phyloP scores from a whole-genome alignment of 2,329 filamentous ascomycete genomes.

The Sodiomyces alkalinus region DNA sequence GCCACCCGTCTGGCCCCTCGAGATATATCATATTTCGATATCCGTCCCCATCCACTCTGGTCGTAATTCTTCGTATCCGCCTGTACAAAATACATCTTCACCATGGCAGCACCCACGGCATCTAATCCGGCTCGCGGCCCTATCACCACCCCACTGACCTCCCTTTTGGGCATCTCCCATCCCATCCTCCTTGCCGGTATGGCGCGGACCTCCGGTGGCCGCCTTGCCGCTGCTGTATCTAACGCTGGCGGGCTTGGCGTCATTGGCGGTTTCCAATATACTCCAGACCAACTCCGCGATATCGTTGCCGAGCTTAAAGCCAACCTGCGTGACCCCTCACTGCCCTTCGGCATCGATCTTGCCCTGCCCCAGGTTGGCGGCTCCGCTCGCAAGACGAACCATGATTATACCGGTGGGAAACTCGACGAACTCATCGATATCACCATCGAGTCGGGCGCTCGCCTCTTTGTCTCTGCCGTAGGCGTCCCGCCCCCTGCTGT shows the following conservation, averaged over 20 bases:
- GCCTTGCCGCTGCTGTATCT: conserved; percentile 71
- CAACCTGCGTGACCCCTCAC: conserved; percentile 45
- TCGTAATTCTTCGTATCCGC: too few species aligned
- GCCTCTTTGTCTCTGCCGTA: conserved; percentile 75
- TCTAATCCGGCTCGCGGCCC: conserved; percentile 29
- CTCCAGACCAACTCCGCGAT: conserved; percentile 54
- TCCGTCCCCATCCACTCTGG: too few species aligned
- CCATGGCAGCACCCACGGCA: too few species aligned
- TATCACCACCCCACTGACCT: conserved; percentile 64
- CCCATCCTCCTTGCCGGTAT: conserved; percentile 89
- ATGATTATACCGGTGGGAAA: conserved; percentile 86
- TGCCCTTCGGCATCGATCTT: conserved; percentile 85
- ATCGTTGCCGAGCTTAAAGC: conserved; percentile 81
- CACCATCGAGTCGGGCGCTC: conserved; percentile 69
- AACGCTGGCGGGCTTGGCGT: conserved; percentile 78
- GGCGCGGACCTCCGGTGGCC: conserved; percentile 69
- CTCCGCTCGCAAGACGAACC: conserved; percentile 74
- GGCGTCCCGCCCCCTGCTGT: conserved; percentile 65
- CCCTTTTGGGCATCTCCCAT: conserved; percentile 69
- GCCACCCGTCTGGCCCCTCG: too few species aligned
- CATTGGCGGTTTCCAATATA: conserved; percentile 58
- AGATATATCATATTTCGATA: too few species aligned
- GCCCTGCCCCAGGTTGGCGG: conserved; percentile 83
- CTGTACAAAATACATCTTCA: neutral
- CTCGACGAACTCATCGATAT: conserved; percentile 80